These are phyloP conservation scores for Hapsidospora chrysogenum DNA, from an alignment of 495 filamentous ascomycete species.

Conservation along the genomic window DNA sequence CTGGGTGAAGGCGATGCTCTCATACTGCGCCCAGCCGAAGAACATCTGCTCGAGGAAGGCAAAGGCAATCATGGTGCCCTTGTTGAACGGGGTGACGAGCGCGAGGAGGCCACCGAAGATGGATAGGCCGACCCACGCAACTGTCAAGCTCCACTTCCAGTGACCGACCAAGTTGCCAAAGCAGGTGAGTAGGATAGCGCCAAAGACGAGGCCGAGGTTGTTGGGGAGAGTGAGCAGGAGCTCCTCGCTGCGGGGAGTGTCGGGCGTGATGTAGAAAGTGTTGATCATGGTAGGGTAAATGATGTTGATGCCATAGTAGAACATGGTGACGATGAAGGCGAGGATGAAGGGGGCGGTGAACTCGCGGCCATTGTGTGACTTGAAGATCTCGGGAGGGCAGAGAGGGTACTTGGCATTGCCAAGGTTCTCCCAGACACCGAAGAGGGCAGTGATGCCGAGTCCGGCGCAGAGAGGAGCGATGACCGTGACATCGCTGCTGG, in stretches of 20 bases:
- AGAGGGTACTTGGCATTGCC: conserved; percentile 1
- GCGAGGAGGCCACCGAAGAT: conserved; percentile 12
- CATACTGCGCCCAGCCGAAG: conserved; percentile 15
- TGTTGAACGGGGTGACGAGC: conserved; percentile 11
- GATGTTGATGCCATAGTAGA: conserved; percentile 14
- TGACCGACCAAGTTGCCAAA: conserved; percentile 10
- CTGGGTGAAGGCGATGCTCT: conserved; percentile 12
- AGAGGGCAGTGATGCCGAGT: not conserved
- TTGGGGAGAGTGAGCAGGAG: conserved; percentile 11
- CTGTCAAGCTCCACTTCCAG: conserved; percentile 9
- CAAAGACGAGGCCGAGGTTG: conserved; percentile 12
- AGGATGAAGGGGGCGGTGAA: conserved; percentile 14
- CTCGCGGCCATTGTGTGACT: conserved; percentile 7
- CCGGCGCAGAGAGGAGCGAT: not conserved
- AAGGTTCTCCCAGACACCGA: not conserved
- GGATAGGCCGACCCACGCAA: conserved; percentile 6
- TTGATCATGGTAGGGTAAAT: conserved; percentile 14
- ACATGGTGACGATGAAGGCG: conserved; percentile 12
- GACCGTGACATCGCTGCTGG: not conserved
- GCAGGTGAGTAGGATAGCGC: conserved; percentile 10
- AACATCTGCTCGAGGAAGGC: conserved; percentile 9
- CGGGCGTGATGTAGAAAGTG: conserved; percentile 10
- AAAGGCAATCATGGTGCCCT: conserved; percentile 12
- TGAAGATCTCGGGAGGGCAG: conserved; percentile 4
- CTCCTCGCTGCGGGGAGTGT: conserved; percentile 5